phyloP scores from a whole-genome alignment of 805 yeast species.

The Myxozyma geophila region DNA sequence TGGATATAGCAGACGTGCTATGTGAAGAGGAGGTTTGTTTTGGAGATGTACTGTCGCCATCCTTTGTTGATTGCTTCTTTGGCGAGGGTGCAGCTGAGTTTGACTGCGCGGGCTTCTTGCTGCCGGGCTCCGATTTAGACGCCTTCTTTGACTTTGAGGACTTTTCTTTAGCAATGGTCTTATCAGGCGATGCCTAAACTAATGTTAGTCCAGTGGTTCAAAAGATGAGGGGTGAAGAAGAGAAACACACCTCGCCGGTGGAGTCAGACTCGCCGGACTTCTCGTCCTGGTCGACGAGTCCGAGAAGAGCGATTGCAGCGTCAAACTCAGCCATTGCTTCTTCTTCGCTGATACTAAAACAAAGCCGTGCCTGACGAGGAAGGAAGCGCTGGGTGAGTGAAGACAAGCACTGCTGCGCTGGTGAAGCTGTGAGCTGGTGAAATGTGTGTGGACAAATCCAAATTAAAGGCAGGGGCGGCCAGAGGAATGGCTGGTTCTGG shows the following conservation, averaged over 20 bases:
- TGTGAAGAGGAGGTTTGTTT: not conserved
- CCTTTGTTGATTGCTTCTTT: not conserved
- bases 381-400: not conserved
- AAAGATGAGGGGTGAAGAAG: not conserved
- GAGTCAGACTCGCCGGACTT: slow-evolving; percentile 25
- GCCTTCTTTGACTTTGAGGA: not conserved
- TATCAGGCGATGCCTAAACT: not conserved
- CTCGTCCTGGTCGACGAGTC: slow-evolving; percentile 35
- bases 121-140: too few relatives aligned
- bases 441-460: not conserved
- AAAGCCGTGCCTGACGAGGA: not conserved
- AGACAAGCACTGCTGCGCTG: not conserved
- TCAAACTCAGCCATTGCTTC: slow-evolving; percentile 33
- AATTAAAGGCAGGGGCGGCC: slow-evolving; percentile 10
- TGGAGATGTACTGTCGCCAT: not conserved
- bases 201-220: not conserved
- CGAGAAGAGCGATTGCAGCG: slow-evolving; percentile 37
- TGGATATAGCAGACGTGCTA: not conserved
- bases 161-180: not conserved
- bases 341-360: not conserved
- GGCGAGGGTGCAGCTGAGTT: not conserved
- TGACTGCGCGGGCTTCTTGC: not conserved
- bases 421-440: not conserved
- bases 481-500: not conserved
- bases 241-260: slow-evolving; percentile 1